These are phyloP conservation scores for Saccharomycopsis sp. DNA, from an alignment of 805 yeast species.

Conservation along the genomic window DNA sequence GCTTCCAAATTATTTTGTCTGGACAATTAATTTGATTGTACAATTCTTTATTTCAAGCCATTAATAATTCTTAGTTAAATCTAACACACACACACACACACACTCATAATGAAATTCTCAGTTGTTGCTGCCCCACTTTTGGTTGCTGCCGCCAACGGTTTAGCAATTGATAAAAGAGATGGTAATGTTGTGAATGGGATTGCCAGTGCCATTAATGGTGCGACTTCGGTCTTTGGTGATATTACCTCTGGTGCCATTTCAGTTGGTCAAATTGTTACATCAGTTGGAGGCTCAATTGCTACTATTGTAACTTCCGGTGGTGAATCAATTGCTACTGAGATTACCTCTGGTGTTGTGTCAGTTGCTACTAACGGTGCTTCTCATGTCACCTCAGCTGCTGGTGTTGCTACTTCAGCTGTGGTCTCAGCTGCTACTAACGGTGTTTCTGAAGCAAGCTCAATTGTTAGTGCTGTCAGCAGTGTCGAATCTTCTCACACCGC, in stretches of 20 bases:
- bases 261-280: not conserved
- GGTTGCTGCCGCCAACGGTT: constrained; percentile 6
- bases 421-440: constrained; percentile 11
- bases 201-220: constrained; percentile 4
- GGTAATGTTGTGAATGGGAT: not conserved
- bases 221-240: constrained; percentile 9
- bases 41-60: not conserved
- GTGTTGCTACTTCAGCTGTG: constrained; percentile 4
- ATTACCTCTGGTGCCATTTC: not conserved
- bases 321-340: constrained; percentile 3
- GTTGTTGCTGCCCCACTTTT: not conserved
- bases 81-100: not conserved
- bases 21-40: not conserved
- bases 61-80: not conserved
- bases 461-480: not conserved
- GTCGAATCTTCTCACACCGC: constrained; percentile 16
- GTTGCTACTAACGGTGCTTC: constrained; percentile 7
- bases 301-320: not conserved
- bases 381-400: constrained; percentile 8
- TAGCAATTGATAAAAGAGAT: constrained; percentile 8
- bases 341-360: constrained; percentile 8
- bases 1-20: not conserved
- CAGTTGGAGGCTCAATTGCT: not conserved
- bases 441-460: constrained; percentile 1
- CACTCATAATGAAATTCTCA: constrained; percentile 8